Evolutionary conservation across 345 rosid genomes (phyloP), one percentile per base, ranked within the genome.

Genomic region (Rhodamnia argentea): DNA sequence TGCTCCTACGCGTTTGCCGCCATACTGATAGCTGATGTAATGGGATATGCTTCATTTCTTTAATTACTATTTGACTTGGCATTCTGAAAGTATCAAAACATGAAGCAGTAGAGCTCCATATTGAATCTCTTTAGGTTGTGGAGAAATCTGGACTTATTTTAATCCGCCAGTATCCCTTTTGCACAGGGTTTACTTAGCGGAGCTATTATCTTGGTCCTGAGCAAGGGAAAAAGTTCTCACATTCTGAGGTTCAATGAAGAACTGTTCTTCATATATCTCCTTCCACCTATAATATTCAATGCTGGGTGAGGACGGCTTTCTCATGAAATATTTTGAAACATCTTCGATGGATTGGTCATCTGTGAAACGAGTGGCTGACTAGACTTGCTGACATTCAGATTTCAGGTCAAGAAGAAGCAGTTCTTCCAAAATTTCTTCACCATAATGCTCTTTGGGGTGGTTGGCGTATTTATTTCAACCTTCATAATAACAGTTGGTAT

Each of bases 261-360:
- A 86, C 89, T 95, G 83, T 96, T 96, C 95, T 96, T 96, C 88
- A 90, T 96, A 59, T 96, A 96, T 85, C 98, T 96, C 89, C 98
- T 96, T 90, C 98, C 99, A 24, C 99, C 99, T 0, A 96, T 96
- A 27, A 96, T 96, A 83, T 96, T 96, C 90, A 96, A 95, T 90
- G 99, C 98, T 52, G 99, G 99, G 99, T 96, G 90, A 85, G 89
- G 26, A 85, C 76, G 50, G 37, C n/a, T 76, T 23, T 76, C 51
- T 55, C 64, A 9, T 70, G 78, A 70, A 37, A 40, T 70, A 37
- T 70, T 37, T 37, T 37, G 81, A 70, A 70, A 37, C 81, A 22
- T 37, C 47, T 32, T 37, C 13, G 5, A 70, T 70, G 47, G 47
- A 70, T 20, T 70, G 18, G 53, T 20, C 32, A 27, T 42, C 56